Conservation (phyloP, 768 basidiomycete species). For the Termitomyces sp. region DNA sequence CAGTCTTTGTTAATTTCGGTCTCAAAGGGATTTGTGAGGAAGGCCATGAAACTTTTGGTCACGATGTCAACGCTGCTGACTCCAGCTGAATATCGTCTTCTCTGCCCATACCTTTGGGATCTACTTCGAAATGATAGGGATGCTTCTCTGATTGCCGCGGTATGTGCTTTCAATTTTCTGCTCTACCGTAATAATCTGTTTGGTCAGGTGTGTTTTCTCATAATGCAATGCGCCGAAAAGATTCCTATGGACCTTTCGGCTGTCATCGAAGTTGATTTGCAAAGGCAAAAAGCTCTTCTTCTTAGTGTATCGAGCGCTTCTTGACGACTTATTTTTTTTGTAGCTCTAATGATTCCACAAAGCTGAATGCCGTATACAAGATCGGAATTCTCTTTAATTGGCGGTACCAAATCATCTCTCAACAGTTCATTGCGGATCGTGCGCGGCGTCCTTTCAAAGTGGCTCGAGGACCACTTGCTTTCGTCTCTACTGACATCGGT, state of each 20-base stretch:
- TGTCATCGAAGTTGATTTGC: conserved; percentile 48
- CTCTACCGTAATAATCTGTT: not conserved
- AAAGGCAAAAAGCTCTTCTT: conserved; percentile 33
- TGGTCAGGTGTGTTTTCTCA: conserved; percentile 51
- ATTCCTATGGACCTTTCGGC: conserved; percentile 39
- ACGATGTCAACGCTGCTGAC: conserved; percentile 50
- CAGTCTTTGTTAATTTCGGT: conserved; percentile 37
- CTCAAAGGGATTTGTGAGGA: conserved; percentile 36
- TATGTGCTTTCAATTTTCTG: conserved; percentile 23
- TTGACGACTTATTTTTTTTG: not conserved
- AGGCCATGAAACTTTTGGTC: conserved; percentile 57
- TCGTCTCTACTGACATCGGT: conserved; percentile 73
- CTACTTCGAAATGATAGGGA: conserved; percentile 40
- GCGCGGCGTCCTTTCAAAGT: conserved; percentile 64
- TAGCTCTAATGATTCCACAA: conserved; percentile 44
- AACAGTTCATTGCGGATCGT: conserved; percentile 55
- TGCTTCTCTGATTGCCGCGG: conserved; percentile 40
- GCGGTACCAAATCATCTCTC: conserved; percentile 65
- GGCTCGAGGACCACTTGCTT: conserved; percentile 65
- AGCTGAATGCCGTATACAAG: conserved; percentile 48
- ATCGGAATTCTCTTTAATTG: conserved; percentile 55
- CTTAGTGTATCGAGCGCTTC: not conserved
- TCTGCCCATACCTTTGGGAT: conserved; percentile 57
- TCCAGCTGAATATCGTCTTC: conserved; percentile 39
- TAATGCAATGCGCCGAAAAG: conserved; percentile 73